Base-by-base conservation (phyloP, 306 rosid species). In the Herpetospermum pedunculosum region DNA sequence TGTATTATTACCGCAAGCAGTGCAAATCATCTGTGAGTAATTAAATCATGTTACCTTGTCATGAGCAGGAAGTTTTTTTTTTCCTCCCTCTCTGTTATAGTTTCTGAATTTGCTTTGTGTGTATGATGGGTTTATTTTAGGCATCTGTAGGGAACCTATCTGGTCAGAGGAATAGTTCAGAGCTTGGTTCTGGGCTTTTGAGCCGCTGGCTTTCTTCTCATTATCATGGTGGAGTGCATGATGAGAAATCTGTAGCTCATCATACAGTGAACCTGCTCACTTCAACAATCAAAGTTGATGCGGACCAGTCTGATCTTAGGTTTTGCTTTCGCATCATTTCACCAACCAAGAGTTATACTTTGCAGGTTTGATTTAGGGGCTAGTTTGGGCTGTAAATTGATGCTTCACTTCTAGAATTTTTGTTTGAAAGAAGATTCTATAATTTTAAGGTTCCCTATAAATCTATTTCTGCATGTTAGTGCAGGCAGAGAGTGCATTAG, bases 401-500 rank as follows among this genome's bases (percentile, higher is more conserved):
- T 13, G 40, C 43, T 62, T 73, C 73, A 41, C 49, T 74, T 40
- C 23, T 5, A 7, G 69, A 35, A 8, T 14, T 57, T 11, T 41
- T 57, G 37, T n/a, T 23, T 32, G 64, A 29, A 40, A 18, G 30
- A 32, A 38, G 28, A 40, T 74, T 21, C 25, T 57, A 12, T 23
- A 59, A n/a, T 44, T 28, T 75, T 47, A 29, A 59, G 49, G 34
- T 75, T 62, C 48, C 72, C n/a, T 73, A 38, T 72, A 75, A 80
- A 60, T 76, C 77, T 79, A 79, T 84, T 88, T 87, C 52, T 85
- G 84, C 85, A 85, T 88, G 92, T 92, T 86, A 85, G 87, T 88
- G 92, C 97, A 95, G 99, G 99, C 99, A 88, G 99, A 95, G 86
- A 95, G 99, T 84, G 99, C 99, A 0, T 75, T 95, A 75, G 99